A percentile compares a stretch with the other conserved stretches of the same genome.
phyloP scores from a whole-genome alignment of 2,329 filamentous ascomycete species.

The Penicillium rolfsii region DNA sequence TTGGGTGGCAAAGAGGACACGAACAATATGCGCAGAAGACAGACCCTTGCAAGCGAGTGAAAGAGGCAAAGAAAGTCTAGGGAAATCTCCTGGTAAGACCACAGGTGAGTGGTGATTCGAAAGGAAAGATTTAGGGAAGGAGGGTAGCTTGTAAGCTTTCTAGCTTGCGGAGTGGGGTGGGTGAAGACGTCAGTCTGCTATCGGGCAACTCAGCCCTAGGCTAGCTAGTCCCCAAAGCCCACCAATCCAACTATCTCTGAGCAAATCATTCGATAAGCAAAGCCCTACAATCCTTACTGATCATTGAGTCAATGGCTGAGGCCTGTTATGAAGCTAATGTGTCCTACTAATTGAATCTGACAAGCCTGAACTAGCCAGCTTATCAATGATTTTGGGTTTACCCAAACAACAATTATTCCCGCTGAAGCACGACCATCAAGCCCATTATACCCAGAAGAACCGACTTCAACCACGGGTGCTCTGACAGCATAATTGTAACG shows the following conservation, averaged over 20 bases:
- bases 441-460: conserved; percentile 95
- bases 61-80: not conserved
- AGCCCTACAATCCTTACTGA: not conserved
- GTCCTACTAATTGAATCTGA: not conserved
- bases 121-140: conserved; percentile 6
- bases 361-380: not conserved
- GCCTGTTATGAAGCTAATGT: not conserved
- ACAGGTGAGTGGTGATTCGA: not conserved
- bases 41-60: not conserved
- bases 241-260: not conserved
- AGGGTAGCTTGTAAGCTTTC: conserved; percentile 17
- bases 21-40: not conserved
- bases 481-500: conserved; percentile 91
- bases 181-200: conserved; percentile 27
- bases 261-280: not conserved
- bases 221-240: not conserved
- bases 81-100: not conserved
- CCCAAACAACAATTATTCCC: conserved; percentile 63
- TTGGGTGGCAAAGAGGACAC: conserved; percentile 5
- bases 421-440: conserved; percentile 84
- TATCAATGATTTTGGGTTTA: conserved; percentile 3
- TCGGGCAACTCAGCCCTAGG: not conserved
- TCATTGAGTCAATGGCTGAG: not conserved
- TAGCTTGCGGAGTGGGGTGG: conserved; percentile 14
- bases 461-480: conserved; percentile 96